Conservation (phyloP, 2,329 filamentous ascomycete genomes). For the Penicillium sp. region DNA sequence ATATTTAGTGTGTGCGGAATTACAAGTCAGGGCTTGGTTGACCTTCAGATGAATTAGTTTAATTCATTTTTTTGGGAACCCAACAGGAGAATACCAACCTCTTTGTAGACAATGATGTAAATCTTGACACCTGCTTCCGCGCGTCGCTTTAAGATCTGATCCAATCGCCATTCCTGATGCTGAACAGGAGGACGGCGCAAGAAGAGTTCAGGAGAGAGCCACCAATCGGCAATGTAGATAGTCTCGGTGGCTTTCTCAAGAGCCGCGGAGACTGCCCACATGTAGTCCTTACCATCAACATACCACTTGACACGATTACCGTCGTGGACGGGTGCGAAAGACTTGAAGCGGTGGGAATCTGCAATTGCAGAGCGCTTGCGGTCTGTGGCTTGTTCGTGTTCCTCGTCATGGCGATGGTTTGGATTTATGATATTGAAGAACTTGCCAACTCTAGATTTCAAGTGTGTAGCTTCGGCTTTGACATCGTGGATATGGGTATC, state of each 20-base stretch:
- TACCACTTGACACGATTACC: slow-evolving; percentile 95
- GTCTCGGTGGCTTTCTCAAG: slow-evolving; percentile 87
- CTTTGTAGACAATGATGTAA: slow-evolving; percentile 88
- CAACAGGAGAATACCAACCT: slow-evolving; percentile 45
- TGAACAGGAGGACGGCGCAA: slow-evolving; percentile 77
- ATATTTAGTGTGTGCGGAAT: slow-evolving; percentile 89
- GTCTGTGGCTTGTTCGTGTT: slow-evolving; percentile 81
- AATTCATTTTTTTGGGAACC: background rate
- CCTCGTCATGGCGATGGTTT: slow-evolving; percentile 90
- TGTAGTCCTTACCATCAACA: slow-evolving; percentile 92
- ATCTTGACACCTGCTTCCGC: slow-evolving; percentile 95
- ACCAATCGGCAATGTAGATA: slow-evolving; percentile 97
- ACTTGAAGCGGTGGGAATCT: slow-evolving; percentile 78
- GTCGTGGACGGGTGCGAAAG: slow-evolving; percentile 82
- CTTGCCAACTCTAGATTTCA: slow-evolving; percentile 64
- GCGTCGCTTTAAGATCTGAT: slow-evolving; percentile 79
- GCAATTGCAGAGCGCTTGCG: slow-evolving; percentile 70
- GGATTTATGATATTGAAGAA: slow-evolving; percentile 70
- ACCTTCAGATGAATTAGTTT: slow-evolving; percentile 41
- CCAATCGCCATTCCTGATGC: slow-evolving; percentile 82
- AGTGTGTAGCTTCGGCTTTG: slow-evolving; percentile 55
- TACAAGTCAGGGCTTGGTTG: slow-evolving; percentile 79
- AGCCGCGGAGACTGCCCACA: slow-evolving; percentile 87
- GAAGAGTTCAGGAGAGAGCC: slow-evolving; percentile 86
- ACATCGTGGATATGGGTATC: slow-evolving; percentile 40